Conservation (phyloP, 371 early-diverging fungal species). For the Mucor lusitanicus region DNA sequence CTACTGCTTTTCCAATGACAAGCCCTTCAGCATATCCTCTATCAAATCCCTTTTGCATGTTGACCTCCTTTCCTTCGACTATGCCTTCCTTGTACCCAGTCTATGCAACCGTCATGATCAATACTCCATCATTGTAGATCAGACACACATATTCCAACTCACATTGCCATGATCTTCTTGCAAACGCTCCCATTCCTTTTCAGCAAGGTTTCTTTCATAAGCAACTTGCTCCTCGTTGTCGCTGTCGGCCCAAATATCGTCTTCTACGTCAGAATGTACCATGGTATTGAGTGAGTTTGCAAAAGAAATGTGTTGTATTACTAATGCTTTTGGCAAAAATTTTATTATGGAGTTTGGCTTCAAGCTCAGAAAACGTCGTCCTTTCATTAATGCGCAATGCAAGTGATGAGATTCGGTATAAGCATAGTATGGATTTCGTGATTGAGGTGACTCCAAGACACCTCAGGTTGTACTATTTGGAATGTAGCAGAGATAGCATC, state of each 20-base stretch:
- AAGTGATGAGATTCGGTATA: no score
- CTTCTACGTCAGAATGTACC: conserved; percentile 21
- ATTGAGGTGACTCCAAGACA: no score
- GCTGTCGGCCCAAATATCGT: conserved; percentile 55
- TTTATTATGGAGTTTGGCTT: neutral
- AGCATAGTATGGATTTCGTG: no score
- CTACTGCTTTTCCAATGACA: conserved; percentile 46
- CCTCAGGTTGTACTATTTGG: no score
- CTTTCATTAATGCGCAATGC: neutral
- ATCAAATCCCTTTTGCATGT: conserved; percentile 69
- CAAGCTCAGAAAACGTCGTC: neutral
- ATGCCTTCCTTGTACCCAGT: conserved; percentile 70
- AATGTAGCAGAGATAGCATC: no score
- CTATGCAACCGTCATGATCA: conserved; percentile 22
- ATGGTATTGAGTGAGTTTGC: neutral
- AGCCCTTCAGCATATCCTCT: conserved; percentile 56
- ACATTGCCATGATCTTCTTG: conserved; percentile 64
- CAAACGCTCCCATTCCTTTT: conserved; percentile 57
- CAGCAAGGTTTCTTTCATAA: conserved; percentile 54
- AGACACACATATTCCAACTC: neutral
- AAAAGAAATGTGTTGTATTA: neutral
- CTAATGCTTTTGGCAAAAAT: neutral
- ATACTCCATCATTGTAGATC: neutral
- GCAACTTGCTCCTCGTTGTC: conserved; percentile 26
- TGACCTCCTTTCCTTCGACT: conserved; percentile 61